A percentile compares a stretch with the other conserved stretches of the same genome.
Evolutionary conservation across 2,329 filamentous ascomycete species (phyloP).

Genomic region (Neocucurbitaria cava): DNA sequence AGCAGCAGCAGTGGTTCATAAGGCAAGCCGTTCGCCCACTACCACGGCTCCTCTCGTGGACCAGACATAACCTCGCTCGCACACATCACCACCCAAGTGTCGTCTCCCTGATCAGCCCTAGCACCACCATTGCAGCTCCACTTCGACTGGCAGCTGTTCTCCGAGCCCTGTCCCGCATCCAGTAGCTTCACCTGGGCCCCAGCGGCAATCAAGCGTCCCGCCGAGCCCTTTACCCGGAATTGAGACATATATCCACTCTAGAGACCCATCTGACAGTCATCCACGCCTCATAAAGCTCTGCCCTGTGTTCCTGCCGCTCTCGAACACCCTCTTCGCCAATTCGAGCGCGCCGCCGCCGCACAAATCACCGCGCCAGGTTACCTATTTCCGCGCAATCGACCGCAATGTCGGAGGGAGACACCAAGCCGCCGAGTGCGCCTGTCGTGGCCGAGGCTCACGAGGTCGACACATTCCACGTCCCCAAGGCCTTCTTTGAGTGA

Average conservation of each 20-base stretch:
- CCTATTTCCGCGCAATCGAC: constrained; percentile 12
- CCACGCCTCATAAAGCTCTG: constrained; percentile 10
- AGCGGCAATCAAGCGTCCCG: constrained; percentile 36
- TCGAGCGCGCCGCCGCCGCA: constrained; percentile 15
- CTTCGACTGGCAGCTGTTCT: constrained; percentile 33
- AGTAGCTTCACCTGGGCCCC: constrained; percentile 34
- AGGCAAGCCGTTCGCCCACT: constrained; percentile 29
- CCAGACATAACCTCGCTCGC: neutral
- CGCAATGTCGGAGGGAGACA: constrained; percentile 55
- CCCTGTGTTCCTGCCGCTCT: neutral
- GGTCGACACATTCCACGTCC: constrained; percentile 74
- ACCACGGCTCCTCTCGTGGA: neutral
- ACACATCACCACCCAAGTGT: neutral
- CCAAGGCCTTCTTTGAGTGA: constrained; percentile 56
- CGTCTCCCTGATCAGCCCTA: neutral
- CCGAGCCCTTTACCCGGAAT: constrained; percentile 49
- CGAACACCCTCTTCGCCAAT: constrained; percentile 7
- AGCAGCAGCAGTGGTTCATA: constrained; percentile 19
- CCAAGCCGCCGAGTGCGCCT: constrained; percentile 41
- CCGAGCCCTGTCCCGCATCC: constrained; percentile 23
- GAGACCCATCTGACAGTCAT: constrained; percentile 8
- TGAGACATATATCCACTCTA: constrained; percentile 33
- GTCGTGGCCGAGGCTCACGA: constrained; percentile 78
- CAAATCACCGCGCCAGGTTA: constrained; percentile 10
- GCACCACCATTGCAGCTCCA: constrained; percentile 25